These are phyloP conservation scores for Canavalia ensiformis DNA, from an alignment of 306 rosid genomes.

Conservation along the genomic window DNA sequence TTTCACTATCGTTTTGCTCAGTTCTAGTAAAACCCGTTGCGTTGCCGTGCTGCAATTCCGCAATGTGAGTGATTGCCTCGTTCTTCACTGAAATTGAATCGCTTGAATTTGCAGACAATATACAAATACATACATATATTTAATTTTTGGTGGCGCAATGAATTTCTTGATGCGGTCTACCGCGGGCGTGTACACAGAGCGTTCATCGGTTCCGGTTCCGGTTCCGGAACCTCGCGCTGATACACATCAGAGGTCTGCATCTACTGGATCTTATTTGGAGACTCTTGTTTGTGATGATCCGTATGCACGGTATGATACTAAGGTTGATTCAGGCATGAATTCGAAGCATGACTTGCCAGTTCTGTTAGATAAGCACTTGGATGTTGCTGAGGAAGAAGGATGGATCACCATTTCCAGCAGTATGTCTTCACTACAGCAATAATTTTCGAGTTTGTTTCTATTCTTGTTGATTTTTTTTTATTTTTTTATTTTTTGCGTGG, in stretches of 20 bases:
- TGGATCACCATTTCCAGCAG: slow-evolving; percentile 83
- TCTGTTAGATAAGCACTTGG: slow-evolving; percentile 65
- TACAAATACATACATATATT: too few relatives aligned
- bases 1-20: slow-evolving; percentile 2
- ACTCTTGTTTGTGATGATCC: slow-evolving; percentile 62
- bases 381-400: slow-evolving; percentile 88
- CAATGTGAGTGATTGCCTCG: background rate
- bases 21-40: background rate
- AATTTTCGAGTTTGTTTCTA: background rate
- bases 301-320: slow-evolving; percentile 50
- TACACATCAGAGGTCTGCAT: slow-evolving; percentile 48
- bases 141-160: slow-evolving; percentile 57
- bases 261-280: slow-evolving; percentile 65
- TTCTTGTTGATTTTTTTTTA: background rate
- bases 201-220: slow-evolving; percentile 46
- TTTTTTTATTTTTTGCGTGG: background rate
- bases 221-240: slow-evolving; percentile 60
- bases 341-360: slow-evolving; percentile 51
- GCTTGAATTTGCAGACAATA: slow-evolving; percentile 47
- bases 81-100: slow-evolving; percentile 25
- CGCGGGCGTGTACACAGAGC: slow-evolving; percentile 59
- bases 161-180: slow-evolving; percentile 80
- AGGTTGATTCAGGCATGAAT: slow-evolving; percentile 50
- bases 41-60: background rate
- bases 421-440: slow-evolving; percentile 52